These are phyloP conservation scores for Perkinsus olseni DNA, from an alignment of 169 alveolate species.

Conservation along the genomic window DNA sequence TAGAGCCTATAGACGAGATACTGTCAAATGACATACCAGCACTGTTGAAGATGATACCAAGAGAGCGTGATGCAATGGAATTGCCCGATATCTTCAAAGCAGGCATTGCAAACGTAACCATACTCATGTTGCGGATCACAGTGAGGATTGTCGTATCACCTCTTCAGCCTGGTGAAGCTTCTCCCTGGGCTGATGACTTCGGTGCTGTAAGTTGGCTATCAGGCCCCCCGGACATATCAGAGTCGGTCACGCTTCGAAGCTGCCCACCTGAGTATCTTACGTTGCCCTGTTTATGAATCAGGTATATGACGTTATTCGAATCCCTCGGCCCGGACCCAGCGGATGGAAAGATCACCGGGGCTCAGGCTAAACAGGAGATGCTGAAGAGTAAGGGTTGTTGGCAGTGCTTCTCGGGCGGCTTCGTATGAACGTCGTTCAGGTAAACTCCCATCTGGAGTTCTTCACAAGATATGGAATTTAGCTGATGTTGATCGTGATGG, in stretches of 20 bases:
- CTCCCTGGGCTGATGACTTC: neutral
- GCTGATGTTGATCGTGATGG: conserved; percentile 35
- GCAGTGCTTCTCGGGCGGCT: too few species aligned
- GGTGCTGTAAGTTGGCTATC: neutral
- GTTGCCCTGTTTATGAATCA: too few species aligned
- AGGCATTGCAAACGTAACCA: conserved; percentile 25
- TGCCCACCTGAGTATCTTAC: too few species aligned
- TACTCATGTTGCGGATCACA: conserved; percentile 25
- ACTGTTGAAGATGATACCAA: conserved; percentile 37
- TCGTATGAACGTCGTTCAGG: too few species aligned
- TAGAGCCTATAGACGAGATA: conserved; percentile 30
- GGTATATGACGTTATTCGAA: conserved; percentile 28
- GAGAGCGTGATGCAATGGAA: conserved; percentile 19
- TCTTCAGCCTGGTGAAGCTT: conserved; percentile 16
- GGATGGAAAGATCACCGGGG: conserved; percentile 30
- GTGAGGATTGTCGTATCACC: conserved; percentile 25
- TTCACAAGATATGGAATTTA: conserved; percentile 33
- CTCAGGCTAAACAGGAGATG: conserved; percentile 28
- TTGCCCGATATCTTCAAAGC: conserved; percentile 25
- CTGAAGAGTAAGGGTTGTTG: neutral
- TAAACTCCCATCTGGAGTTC: conserved; percentile 29
- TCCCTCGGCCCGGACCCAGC: conserved; percentile 26
- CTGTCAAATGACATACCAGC: conserved; percentile 30
- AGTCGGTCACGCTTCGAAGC: conserved; percentile 19
- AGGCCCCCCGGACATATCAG: neutral